Percentiles rank a stretch among this genome's conserved stretches.
Evolutionary conservation across 441 rosid genomes (phyloP).

Genomic region (Capsella rubella): DNA sequence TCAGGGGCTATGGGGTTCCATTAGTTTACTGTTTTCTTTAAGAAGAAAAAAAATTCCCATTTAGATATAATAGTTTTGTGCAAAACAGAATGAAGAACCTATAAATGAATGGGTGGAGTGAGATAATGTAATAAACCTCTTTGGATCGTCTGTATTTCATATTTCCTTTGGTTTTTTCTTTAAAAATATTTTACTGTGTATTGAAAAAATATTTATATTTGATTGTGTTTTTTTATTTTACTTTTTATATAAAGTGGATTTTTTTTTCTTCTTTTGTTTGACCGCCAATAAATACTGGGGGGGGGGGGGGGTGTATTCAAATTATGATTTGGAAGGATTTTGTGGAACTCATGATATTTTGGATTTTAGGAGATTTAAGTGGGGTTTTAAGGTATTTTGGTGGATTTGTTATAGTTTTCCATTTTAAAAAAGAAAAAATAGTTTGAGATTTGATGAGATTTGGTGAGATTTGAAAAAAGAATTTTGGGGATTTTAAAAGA

Average conservation of each 20-base stretch:
- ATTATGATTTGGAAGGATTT: too few species aligned
- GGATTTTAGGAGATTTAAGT: too few species aligned
- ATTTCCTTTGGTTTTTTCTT: conserved; percentile 1
- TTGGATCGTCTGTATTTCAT: conserved; percentile 35
- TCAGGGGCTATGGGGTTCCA: conserved; percentile 46
- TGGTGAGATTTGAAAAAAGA: too few species aligned
- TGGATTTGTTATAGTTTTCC: too few species aligned
- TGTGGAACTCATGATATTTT: too few species aligned
- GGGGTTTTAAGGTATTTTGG: too few species aligned
- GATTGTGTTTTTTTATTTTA: too few species aligned
- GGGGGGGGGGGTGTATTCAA: too few species aligned
- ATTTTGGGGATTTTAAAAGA: too few species aligned
- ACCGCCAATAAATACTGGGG: background rate
- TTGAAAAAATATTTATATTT: background rate
- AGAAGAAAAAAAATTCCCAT: background rate
- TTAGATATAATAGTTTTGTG: background rate
- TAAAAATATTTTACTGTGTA: background rate
- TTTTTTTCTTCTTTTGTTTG: background rate
- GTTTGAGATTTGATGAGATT: too few species aligned
- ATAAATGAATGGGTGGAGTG: background rate
- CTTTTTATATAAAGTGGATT: background rate
- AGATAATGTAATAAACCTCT: conserved; percentile 14
- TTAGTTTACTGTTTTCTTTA: conserved; percentile 26
- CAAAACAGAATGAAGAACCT: background rate
- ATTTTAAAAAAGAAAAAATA: too few species aligned